phyloP scores from a whole-genome alignment of 1,284 basidiomycete species.

The Ceratobasidium sp. region DNA sequence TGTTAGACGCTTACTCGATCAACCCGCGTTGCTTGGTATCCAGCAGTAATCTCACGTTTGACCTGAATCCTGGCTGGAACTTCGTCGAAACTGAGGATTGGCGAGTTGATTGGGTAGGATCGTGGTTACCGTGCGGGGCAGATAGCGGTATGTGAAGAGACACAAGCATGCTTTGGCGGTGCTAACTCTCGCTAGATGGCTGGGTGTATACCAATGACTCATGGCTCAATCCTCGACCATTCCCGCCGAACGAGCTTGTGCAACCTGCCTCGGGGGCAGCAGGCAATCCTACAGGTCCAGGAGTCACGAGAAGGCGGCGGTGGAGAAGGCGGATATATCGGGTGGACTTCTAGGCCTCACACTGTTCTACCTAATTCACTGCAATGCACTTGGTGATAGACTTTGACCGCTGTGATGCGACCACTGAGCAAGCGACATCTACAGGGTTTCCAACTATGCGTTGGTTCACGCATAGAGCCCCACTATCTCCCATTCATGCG shows the following conservation, averaged over 20 bases:
- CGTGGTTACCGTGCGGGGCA: conserved; percentile 67
- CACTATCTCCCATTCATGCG: too few relatives aligned
- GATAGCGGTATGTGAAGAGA: conserved; percentile 67
- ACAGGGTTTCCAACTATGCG: not conserved
- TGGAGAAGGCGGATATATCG: conserved; percentile 75
- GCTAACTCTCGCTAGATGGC: conserved; percentile 64
- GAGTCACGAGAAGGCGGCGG: conserved; percentile 70
- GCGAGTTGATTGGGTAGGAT: conserved; percentile 72
- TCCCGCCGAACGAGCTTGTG: conserved; percentile 63
- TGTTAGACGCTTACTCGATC: not conserved
- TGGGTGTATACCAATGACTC: conserved; percentile 84
- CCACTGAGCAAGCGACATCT: not conserved
- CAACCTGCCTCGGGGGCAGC: conserved; percentile 40
- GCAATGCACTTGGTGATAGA: not conserved
- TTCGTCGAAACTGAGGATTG: conserved; percentile 82
- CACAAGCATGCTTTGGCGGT: conserved; percentile 20
- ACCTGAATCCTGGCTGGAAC: conserved; percentile 75
- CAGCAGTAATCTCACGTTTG: conserved; percentile 83
- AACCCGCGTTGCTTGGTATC: conserved; percentile 32
- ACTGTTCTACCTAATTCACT: not conserved
- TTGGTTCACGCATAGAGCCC: too few relatives aligned
- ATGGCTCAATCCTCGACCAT: conserved; percentile 70
- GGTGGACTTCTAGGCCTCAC: conserved; percentile 43
- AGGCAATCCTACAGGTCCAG: conserved; percentile 43
- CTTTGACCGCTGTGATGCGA: not conserved